A percentile compares a stretch with the other conserved stretches of the same genome.
phyloP scores from a whole-genome alignment of 2,329 filamentous ascomycete species.

The Parastagonospora nodorum region DNA sequence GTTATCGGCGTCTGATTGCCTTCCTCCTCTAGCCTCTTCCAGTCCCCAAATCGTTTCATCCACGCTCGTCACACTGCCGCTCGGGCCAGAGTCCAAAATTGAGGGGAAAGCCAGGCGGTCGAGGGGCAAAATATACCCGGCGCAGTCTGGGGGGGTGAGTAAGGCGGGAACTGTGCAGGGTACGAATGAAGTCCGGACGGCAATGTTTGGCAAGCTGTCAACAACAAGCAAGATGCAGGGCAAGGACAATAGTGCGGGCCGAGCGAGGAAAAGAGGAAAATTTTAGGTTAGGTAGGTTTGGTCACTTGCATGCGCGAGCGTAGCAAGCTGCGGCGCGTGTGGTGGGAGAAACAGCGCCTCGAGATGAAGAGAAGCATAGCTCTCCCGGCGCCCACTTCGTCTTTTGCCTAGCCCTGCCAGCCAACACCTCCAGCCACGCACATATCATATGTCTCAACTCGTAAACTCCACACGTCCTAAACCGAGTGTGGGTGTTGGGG shows the following conservation, averaged over 20 bases:
- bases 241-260: slow-evolving; percentile 14
- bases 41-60: slow-evolving; percentile 29
- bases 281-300: slow-evolving; percentile 22
- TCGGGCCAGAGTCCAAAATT: slow-evolving; percentile 25
- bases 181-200: slow-evolving; percentile 10
- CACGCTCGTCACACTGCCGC: slow-evolving; percentile 36
- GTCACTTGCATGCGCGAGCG: slow-evolving; percentile 12
- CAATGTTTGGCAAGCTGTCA: slow-evolving; percentile 14
- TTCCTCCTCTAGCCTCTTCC: slow-evolving; percentile 28
- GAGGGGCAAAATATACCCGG: slow-evolving; percentile 15
- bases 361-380: slow-evolving; percentile 9
- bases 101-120: slow-evolving; percentile 19
- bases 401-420: neutral
- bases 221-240: slow-evolving; percentile 25
- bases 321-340: slow-evolving; percentile 11
- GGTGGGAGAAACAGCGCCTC: slow-evolving; percentile 15
- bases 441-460: slow-evolving; percentile 1
- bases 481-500: slow-evolving; percentile 15
- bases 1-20: slow-evolving; percentile 25
- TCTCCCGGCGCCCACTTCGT: slow-evolving; percentile 16
- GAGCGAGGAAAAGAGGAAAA: slow-evolving; percentile 22
- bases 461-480: slow-evolving; percentile 5
- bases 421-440: slow-evolving; percentile 15
- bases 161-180: neutral
- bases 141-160: slow-evolving; percentile 4